These are phyloP conservation scores for Phialophora tarda DNA, from an alignment of 2,329 filamentous ascomycete species.

Conservation along the genomic window DNA sequence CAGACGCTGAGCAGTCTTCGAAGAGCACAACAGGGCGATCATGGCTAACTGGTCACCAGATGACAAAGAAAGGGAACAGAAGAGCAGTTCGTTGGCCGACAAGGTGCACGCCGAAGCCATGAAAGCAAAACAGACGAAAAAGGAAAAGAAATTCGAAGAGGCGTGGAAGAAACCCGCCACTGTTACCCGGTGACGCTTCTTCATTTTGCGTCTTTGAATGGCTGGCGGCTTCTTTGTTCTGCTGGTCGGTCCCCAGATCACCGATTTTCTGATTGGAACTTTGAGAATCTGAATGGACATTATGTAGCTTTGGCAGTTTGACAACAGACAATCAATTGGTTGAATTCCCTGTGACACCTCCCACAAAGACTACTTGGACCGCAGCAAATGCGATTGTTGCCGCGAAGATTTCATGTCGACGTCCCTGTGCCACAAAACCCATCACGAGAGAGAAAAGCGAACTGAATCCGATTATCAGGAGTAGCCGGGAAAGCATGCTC, in stretches of 20 bases:
- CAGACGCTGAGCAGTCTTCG: neutral
- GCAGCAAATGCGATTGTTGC: slow-evolving; percentile 19
- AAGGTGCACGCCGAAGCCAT: neutral
- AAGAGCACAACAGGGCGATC: neutral
- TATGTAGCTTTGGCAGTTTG: neutral
- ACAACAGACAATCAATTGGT: neutral
- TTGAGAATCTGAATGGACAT: neutral
- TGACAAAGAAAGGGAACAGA: slow-evolving; percentile 1
- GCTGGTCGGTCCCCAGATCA: neutral
- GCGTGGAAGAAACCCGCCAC: slow-evolving; percentile 4
- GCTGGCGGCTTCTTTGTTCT: neutral
- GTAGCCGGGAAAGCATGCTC: slow-evolving; percentile 16
- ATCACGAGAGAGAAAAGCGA: slow-evolving; percentile 19
- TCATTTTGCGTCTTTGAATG: neutral
- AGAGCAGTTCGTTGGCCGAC: neutral
- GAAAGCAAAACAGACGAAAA: neutral
- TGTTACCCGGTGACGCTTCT: neutral
- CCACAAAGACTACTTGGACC: slow-evolving; percentile 16
- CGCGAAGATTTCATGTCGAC: slow-evolving; percentile 19
- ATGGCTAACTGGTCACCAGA: neutral
- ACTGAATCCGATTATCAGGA: slow-evolving; percentile 18
- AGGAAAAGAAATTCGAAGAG: neutral
- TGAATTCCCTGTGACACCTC: slow-evolving; percentile 8
- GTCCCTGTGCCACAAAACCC: slow-evolving; percentile 12
- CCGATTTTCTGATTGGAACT: neutral